Conservation (phyloP, 768 basidiomycete genomes). For the Obba rivulosa region DNA sequence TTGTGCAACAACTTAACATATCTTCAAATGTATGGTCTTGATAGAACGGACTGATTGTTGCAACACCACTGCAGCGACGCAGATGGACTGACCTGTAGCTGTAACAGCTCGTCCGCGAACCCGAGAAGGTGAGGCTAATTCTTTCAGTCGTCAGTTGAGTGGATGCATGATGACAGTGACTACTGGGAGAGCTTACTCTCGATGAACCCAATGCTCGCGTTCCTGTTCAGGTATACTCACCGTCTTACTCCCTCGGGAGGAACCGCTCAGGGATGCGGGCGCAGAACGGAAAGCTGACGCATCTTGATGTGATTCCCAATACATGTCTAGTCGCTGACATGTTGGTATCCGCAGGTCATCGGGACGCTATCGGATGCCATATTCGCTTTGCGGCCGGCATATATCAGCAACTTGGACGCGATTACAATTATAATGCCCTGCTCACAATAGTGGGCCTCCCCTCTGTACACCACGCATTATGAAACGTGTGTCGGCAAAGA, state of each 20-base stretch:
- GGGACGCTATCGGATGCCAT: not conserved
- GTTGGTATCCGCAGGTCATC: not conserved
- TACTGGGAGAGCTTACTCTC: slow-evolving; percentile 16
- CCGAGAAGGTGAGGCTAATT: too few species aligned
- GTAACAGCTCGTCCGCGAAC: too few species aligned
- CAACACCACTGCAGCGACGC: too few species aligned
- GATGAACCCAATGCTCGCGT: slow-evolving; percentile 35
- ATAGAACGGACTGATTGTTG: too few species aligned
- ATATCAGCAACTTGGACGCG: not conserved
- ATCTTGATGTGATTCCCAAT: not conserved
- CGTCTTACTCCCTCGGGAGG: slow-evolving; percentile 24
- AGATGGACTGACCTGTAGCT: too few species aligned
- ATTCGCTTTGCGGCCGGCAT: not conserved
- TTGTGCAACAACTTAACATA: too few species aligned
- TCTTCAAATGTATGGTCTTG: too few species aligned
- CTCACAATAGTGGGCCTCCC: too few species aligned
- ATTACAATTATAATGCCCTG: not conserved
- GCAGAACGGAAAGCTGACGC: slow-evolving; percentile 60
- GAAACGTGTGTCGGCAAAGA: too few species aligned
- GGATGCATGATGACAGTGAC: not conserved
- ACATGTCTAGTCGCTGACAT: not conserved
- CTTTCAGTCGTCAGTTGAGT: not conserved
- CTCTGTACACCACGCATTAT: too few species aligned
- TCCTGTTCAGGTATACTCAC: slow-evolving; percentile 37
- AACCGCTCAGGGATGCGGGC: slow-evolving; percentile 37